These are phyloP conservation scores for Tetragonia tetragonoides DNA, from an alignment of 148 eudicot genomes.

Conservation along the genomic window DNA sequence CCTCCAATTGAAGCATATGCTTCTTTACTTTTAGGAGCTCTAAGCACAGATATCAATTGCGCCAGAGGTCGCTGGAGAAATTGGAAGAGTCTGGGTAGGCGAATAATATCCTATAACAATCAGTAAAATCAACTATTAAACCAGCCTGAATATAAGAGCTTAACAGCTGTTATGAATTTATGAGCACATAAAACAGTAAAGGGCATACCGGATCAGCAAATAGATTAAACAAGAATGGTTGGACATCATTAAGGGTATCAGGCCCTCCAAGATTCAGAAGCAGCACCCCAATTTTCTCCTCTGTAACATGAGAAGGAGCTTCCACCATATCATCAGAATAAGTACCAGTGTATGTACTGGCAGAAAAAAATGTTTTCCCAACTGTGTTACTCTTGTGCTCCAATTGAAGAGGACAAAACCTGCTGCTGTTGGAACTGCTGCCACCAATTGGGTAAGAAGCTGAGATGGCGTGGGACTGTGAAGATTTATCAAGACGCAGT, in stretches of 20 bases:
- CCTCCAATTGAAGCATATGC: conserved; percentile 99
- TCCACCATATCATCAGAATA: conserved; percentile 38
- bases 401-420: conserved; percentile 27
- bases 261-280: conserved; percentile 98
- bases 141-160: conserved; percentile 1
- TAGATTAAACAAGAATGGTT: conserved; percentile 85
- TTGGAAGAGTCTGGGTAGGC: conserved; percentile 79
- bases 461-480: conserved; percentile 23
- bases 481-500: conserved; percentile 15
- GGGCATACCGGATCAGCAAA: conserved; percentile 95
- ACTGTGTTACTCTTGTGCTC: conserved; percentile 31
- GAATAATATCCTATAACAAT: conserved; percentile 79
- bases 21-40: conserved; percentile 97
- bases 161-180: background rate
- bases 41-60: conserved; percentile 66
- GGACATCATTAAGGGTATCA: conserved; percentile 87
- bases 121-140: conserved; percentile 9
- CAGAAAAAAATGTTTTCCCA: conserved; percentile 41
- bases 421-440: conserved; percentile 17
- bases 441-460: conserved; percentile 26
- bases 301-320: conserved; percentile 49
- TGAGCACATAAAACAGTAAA: background rate
- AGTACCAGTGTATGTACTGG: conserved; percentile 33
- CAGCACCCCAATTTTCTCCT: conserved; percentile 88
- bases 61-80: conserved; percentile 93